These are phyloP conservation scores for Claviceps purpurea DNA, from an alignment of 2,329 filamentous ascomycete genomes.

Conservation along the genomic window DNA sequence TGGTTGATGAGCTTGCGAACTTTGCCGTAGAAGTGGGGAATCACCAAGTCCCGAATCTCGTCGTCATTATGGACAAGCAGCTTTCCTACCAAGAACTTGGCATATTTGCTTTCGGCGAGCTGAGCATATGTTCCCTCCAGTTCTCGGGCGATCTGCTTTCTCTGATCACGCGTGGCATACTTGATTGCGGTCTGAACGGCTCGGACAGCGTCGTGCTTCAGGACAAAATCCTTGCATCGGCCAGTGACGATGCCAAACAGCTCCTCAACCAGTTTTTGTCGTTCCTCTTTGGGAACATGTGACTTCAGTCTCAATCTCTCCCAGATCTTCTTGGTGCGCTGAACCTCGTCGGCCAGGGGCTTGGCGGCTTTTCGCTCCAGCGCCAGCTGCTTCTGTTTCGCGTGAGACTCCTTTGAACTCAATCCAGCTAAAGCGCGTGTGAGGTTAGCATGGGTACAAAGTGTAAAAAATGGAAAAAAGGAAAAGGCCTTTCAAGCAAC, in stretches of 20 bases:
- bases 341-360: slow-evolving; percentile 80
- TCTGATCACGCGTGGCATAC: slow-evolving; percentile 75
- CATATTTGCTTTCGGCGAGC: slow-evolving; percentile 88
- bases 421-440: slow-evolving; percentile 1
- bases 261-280: slow-evolving; percentile 75
- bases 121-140: slow-evolving; percentile 72
- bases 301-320: slow-evolving; percentile 86
- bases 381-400: slow-evolving; percentile 79
- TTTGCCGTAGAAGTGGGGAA: slow-evolving; percentile 90
- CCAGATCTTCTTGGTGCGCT: slow-evolving; percentile 92
- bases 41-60: slow-evolving; percentile 75
- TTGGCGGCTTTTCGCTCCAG: slow-evolving; percentile 86
- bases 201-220: slow-evolving; percentile 96
- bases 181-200: slow-evolving; percentile 96
- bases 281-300: slow-evolving; percentile 79
- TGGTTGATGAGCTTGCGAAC: slow-evolving; percentile 91
- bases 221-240: slow-evolving; percentile 84
- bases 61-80: slow-evolving; percentile 83
- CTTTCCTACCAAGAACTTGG: slow-evolving; percentile 95
- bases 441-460: neutral
- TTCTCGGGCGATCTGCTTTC: slow-evolving; percentile 75
- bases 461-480: too few species aligned
- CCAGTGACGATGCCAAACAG: slow-evolving; percentile 86
- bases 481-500: slow-evolving; percentile 9
- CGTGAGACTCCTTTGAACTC: slow-evolving; percentile 74